Base-by-base conservation (phyloP, 345 rosid genomes). In the Trapa incisa region DNA sequence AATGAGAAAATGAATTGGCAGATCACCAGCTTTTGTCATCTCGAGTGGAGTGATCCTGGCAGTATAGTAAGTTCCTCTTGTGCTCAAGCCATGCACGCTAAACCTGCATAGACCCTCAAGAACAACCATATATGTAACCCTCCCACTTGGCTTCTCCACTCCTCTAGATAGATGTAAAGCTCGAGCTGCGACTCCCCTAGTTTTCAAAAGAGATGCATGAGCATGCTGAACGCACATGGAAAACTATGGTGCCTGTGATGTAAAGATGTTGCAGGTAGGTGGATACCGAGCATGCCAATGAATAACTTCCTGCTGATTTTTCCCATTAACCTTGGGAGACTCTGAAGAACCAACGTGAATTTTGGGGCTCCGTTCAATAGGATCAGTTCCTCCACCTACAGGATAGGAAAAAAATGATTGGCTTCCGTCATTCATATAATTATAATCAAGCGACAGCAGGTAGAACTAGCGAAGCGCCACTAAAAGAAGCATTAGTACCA, bases 71-170 rank as follows among this genome's bases (percentile, higher is more conserved):
- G 85, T 84, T 67, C 99, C 99, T 78, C 95, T 83, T 67, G 88
- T 91, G 68, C 91, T 89, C 75, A 89, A 92, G 73, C 91, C 99
- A 68, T 91, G 93, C 69, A 94, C 95, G 67, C 80, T 91, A 81
- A 94, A 94, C 73, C 99, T 83, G 80, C 97, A 86, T 74, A 94
- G 75, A 64, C 99, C 99, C 85, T 94, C 99, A 54, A 94, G 99
- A 62, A 94, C 97, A 68, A 94, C 99, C 68, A 86, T 89, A 78
- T 94, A 94, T 0, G 99, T 94, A 66, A 94, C 96, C 79, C 97
- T 89, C 73, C 99, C 99, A 77, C 99, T 94, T 13, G 99, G 99
- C 78, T 94, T 94, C 84, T 94, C 99, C 78, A 94, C 99, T 62
- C 97, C 99, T 80, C 99, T 86, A 14, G 99, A 94, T 33, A 94